A percentile compares a stretch with the other conserved stretches of the same genome.
Conservation (phyloP, 768 basidiomycete genomes). For the Amylocystis lapponica region DNA sequence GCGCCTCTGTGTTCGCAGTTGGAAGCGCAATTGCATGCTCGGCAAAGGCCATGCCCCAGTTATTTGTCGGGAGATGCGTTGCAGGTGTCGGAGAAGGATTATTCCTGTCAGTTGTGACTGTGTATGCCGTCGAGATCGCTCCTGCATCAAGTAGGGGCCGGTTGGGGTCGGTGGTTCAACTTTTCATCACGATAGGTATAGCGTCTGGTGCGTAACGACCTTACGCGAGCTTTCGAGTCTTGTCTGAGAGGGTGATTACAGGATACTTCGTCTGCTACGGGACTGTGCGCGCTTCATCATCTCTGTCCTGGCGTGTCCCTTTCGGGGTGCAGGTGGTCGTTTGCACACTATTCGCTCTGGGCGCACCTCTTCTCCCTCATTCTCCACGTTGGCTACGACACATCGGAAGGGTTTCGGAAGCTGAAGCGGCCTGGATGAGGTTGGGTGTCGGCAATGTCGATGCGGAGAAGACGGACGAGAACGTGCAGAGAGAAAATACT, state of each 20-base stretch:
- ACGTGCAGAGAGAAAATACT: constrained; percentile 14
- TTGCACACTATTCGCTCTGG: constrained; percentile 25
- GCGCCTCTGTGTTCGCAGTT: constrained; percentile 35
- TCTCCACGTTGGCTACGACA: constrained; percentile 38
- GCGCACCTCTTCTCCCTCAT: constrained; percentile 29
- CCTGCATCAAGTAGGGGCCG: constrained; percentile 36
- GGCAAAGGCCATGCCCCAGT: constrained; percentile 28
- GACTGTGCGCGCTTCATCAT: constrained; percentile 24
- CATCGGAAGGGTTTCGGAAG: constrained; percentile 30
- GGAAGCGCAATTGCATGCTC: constrained; percentile 37
- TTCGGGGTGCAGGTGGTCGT: constrained; percentile 29
- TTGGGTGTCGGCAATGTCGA: constrained; percentile 21
- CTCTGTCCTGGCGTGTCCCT: constrained; percentile 35
- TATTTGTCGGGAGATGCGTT: constrained; percentile 40
- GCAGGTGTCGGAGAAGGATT: constrained; percentile 44
- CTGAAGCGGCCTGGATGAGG: constrained; percentile 19
- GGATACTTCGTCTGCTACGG: constrained; percentile 38
- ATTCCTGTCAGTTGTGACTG: constrained; percentile 36
- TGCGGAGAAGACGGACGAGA: constrained; percentile 25
- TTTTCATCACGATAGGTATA: constrained; percentile 39
- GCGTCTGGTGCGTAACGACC: constrained; percentile 25
- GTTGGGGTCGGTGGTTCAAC: constrained; percentile 35
- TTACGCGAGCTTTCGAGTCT: constrained; percentile 2
- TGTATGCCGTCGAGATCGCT: constrained; percentile 38
- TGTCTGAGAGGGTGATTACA: too few relatives aligned